Conservation (phyloP, 139 green algal genomes). For the Asterochloris erici region DNA sequence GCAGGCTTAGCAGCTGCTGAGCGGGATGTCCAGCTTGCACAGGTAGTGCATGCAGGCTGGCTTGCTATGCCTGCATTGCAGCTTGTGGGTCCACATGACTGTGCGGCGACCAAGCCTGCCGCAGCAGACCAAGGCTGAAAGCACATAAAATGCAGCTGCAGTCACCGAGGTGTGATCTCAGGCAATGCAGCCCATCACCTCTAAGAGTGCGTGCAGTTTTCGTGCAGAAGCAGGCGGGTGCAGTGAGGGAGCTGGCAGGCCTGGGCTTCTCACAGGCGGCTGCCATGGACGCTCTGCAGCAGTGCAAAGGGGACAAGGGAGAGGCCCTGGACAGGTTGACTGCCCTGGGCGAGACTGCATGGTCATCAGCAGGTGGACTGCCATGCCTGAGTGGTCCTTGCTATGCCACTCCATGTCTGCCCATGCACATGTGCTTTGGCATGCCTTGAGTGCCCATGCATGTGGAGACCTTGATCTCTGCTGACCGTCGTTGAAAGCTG, state of each 20-base stretch:
- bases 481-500: not conserved
- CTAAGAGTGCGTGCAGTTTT: too few species aligned
- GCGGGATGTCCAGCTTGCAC: too few species aligned
- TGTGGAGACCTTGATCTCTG: not conserved
- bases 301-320: not conserved
- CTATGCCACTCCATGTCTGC: not conserved
- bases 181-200: too few species aligned
- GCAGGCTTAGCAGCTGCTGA: too few species aligned
- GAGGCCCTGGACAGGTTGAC: not conserved
- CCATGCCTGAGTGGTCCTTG: not conserved
- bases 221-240: not conserved
- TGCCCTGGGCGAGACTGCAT: not conserved
- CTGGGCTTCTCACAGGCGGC: slow-evolving; percentile 1
- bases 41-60: too few species aligned
- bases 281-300: slow-evolving; percentile 1
- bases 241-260: not conserved
- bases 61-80: not conserved
- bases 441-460: not conserved
- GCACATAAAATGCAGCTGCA: not conserved
- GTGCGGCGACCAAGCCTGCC: not conserved
- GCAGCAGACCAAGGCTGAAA: not conserved
- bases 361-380: not conserved
- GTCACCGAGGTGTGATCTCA: not conserved
- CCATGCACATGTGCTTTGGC: too few species aligned
- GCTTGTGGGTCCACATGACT: not conserved